A percentile compares a stretch with the other conserved stretches of the same genome.
phyloP scores from a whole-genome alignment of 225 moss, liverwort and hornwort species.

The Polytrichum commune region DNA sequence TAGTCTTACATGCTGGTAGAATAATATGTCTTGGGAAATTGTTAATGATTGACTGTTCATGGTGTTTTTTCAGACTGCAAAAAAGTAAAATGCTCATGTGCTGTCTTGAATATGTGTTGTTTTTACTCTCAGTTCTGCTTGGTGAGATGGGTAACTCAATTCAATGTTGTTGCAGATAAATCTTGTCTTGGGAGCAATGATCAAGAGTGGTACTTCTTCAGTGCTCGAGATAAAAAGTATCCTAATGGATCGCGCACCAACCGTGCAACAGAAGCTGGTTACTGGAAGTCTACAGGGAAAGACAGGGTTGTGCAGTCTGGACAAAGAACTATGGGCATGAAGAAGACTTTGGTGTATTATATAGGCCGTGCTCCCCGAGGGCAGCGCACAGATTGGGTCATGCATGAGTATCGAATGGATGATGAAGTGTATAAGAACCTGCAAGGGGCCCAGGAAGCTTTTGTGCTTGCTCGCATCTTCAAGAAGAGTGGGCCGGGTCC shows the following conservation, averaged over 20 bases:
- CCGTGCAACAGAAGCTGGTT: conserved; percentile 72
- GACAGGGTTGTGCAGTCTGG: conserved; percentile 56
- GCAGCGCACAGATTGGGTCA: conserved; percentile 76
- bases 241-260: conserved; percentile 82
- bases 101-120: background rate
- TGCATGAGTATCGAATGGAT: conserved; percentile 88
- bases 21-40: background rate
- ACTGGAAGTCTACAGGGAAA: conserved; percentile 98
- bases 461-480: conserved; percentile 75
- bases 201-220: conserved; percentile 88
- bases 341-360: conserved; percentile 87
- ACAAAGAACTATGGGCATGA: conserved; percentile 52
- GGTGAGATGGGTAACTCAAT: no score
- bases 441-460: conserved; percentile 48
- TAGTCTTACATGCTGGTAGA: background rate
- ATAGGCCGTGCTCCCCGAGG: conserved; percentile 74
- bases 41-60: background rate
- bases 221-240: conserved; percentile 81
- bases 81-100: background rate
- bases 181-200: conserved; percentile 48
- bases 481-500: conserved; percentile 92
- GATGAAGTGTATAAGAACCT: conserved; percentile 65
- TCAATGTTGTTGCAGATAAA: conserved; percentile 34
- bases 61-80: background rate
- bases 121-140: background rate